Conservation (phyloP, 2,329 filamentous ascomycete genomes). For the Metarhizium guizhouense region DNA sequence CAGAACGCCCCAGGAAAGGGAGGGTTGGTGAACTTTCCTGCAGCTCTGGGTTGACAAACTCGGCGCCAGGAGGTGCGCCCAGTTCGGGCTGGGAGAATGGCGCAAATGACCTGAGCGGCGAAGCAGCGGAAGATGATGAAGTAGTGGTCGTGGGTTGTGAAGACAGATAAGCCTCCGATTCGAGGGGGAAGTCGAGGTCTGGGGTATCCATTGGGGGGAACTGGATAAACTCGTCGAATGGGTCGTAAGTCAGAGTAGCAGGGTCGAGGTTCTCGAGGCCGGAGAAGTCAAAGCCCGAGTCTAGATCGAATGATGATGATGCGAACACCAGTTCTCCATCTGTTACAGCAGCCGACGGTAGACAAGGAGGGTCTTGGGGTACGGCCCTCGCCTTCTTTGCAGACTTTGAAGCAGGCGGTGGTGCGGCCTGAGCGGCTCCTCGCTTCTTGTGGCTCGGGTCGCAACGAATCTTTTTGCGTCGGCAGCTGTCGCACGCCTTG, state of each 20-base stretch:
- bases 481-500: slow-evolving; percentile 56
- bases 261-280: slow-evolving; percentile 13
- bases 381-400: slow-evolving; percentile 32
- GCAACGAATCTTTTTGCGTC: slow-evolving; percentile 54
- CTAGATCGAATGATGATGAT: slow-evolving; percentile 9
- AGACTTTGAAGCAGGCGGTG: slow-evolving; percentile 21
- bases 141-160: slow-evolving; percentile 19
- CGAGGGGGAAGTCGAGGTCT: slow-evolving; percentile 37
- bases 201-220: slow-evolving; percentile 27
- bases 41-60: slow-evolving; percentile 4
- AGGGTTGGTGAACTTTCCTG: slow-evolving; percentile 12
- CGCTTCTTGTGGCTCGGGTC: slow-evolving; percentile 50
- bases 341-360: slow-evolving; percentile 4
- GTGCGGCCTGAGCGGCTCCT: slow-evolving; percentile 22
- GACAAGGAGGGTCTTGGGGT: slow-evolving; percentile 13
- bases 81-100: slow-evolving; percentile 16
- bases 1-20: slow-evolving; percentile 27
- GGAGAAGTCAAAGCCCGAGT: slow-evolving; percentile 13
- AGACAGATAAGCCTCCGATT: slow-evolving; percentile 33
- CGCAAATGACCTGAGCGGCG: slow-evolving; percentile 15
- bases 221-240: slow-evolving; percentile 38
- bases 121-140: slow-evolving; percentile 17
- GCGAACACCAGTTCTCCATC: neutral
- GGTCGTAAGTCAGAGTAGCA: slow-evolving; percentile 15
- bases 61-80: slow-evolving; percentile 5